phyloP scores from a whole-genome alignment of 2,329 filamentous ascomycete genomes.

The Monilinia laxa region DNA sequence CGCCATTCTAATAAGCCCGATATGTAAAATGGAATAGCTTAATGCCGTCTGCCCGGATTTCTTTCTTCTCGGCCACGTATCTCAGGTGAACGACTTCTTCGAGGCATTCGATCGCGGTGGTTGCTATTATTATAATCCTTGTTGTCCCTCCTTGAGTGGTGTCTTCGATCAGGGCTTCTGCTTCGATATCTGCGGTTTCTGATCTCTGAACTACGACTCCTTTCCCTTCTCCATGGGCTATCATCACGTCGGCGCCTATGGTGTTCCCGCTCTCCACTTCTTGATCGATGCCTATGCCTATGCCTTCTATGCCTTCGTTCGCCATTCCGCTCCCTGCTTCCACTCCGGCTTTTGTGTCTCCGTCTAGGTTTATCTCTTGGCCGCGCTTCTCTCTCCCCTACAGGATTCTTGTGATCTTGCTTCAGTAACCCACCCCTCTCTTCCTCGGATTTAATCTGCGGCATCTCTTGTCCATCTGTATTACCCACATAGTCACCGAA shows the following conservation, averaged over 20 bases:
- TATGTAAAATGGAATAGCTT: background rate
- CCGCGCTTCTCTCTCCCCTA: slow-evolving; percentile 37
- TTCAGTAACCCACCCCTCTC: slow-evolving; percentile 31
- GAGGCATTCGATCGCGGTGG: slow-evolving; percentile 21
- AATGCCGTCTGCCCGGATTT: slow-evolving; percentile 13
- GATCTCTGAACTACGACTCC: slow-evolving; percentile 36
- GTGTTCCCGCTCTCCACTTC: slow-evolving; percentile 34
- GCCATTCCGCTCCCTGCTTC: slow-evolving; percentile 31
- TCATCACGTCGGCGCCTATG: slow-evolving; percentile 32
- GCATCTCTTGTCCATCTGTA: slow-evolving; percentile 26
- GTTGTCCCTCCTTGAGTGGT: slow-evolving; percentile 34
- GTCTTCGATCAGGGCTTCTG: slow-evolving; percentile 37
- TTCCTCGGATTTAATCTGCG: slow-evolving; percentile 22
- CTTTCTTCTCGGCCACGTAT: slow-evolving; percentile 17
- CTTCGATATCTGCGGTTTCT: slow-evolving; percentile 32
- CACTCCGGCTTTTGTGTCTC: slow-evolving; percentile 38
- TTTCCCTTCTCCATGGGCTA: slow-evolving; percentile 31
- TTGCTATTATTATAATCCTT: slow-evolving; percentile 21
- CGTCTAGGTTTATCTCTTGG: slow-evolving; percentile 36
- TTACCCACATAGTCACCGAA: slow-evolving; percentile 41
- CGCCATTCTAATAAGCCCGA: slow-evolving; percentile 4
- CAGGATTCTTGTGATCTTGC: slow-evolving; percentile 29
- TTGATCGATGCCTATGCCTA: slow-evolving; percentile 33
- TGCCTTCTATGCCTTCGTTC: slow-evolving; percentile 22
- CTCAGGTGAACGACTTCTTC: slow-evolving; percentile 31